Conservation (phyloP, 2,329 filamentous ascomycete species). For the Aspergillus arachidicola region DNA sequence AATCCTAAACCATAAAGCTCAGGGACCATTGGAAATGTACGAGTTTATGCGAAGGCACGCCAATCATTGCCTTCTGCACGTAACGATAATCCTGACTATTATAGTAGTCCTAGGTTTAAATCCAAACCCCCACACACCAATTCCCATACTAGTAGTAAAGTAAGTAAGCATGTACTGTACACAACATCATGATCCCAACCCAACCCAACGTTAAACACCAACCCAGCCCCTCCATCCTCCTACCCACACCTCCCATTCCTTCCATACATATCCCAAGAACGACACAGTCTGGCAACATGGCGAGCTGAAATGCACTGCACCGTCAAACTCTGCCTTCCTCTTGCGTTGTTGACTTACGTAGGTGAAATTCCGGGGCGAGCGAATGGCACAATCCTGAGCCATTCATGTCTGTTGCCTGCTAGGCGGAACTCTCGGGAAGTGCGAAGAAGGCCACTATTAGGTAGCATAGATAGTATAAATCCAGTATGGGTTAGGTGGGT, state of each 20-base stretch:
- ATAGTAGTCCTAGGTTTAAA: too few relatives aligned
- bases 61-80: not conserved
- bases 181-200: not conserved
- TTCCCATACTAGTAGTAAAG: too few relatives aligned
- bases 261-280: not conserved
- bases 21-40: not conserved
- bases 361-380: not conserved
- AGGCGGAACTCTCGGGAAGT: not conserved
- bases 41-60: not conserved
- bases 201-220: not conserved
- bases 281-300: not conserved
- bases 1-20: not conserved
- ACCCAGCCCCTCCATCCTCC: not conserved
- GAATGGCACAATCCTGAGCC: not conserved
- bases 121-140: not conserved
- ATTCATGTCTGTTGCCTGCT: not conserved
- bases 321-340: not conserved
- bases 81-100: not conserved
- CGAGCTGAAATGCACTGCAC: not conserved
- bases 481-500: not conserved
- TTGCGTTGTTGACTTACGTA: not conserved
- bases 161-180: not conserved
- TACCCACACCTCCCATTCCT: not conserved
- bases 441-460: not conserved
- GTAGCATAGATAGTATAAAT: not conserved